Base-by-base conservation (phyloP, 345 rosid species). In the Eucalyptus urophylla region DNA sequence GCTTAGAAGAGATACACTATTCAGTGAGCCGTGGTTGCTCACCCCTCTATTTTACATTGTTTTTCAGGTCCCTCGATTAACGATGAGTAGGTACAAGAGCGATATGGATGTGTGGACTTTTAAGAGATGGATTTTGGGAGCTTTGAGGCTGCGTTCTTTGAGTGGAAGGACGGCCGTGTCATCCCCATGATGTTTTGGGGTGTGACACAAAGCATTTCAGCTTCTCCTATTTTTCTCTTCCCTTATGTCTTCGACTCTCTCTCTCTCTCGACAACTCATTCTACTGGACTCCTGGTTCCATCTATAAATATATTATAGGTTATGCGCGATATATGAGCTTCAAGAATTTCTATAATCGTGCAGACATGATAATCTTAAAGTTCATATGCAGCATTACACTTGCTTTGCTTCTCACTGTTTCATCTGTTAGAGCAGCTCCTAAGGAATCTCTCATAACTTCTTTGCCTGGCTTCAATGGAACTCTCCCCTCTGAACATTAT, bases 401-500 rank as follows among this genome's bases (percentile, higher is more conserved):
- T 6, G 40, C 54, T n/a, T 27, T 88, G 76, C 44, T 88, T 51
- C 86, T 65, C 45, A 62, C 81, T 25, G 49, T 49, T 25, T 49
- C 49, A 8, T 69, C 49, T 76, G 60, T 56, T 49, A 33, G 44
- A 87, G 93, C 93, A 43, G 92, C 93, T 87, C 94, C 91, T 7
- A 29, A 43, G 14, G 89, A 62, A 19, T 88, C 93, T 37, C 91
- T 90, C 22, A 47, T 93, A 80, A 86, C 91, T 15, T 40, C 62
- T 25, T 44, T 92, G 27, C 94, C 94, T n/a, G 91, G 94, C n/a
- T 92, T 92, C 88, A 13, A 15, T 19, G 93, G 92, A 47, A 69
- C 86, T 83, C 88, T 93, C 87, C 93, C 93, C 19, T 92, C 94
- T 14, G 81, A 89, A 10, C 94, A 92, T 83, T 87, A 93, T 88